Conservation (phyloP, 768 basidiomycete genomes). For the Tylopilus sp. region DNA sequence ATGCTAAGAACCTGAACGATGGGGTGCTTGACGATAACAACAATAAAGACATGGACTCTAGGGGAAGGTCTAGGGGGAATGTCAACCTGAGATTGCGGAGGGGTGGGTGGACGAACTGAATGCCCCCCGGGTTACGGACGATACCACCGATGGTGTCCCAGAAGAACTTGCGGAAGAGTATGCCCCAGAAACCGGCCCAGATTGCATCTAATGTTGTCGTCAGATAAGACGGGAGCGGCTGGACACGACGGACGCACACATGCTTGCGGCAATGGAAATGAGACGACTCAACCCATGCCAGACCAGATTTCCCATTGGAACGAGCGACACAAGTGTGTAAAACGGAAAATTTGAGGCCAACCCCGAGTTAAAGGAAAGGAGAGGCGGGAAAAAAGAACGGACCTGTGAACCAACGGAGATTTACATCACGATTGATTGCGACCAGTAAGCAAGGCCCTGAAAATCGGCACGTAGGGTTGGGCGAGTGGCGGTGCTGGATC, state of each 20-base stretch:
- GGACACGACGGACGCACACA: conserved; percentile 56
- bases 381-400: conserved; percentile 29
- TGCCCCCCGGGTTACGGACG: conserved; percentile 71
- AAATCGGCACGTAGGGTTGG: too few relatives aligned
- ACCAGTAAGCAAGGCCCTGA: neutral
- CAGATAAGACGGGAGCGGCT: conserved; percentile 5
- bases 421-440: too few relatives aligned
- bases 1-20: conserved; percentile 70
- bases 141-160: conserved; percentile 91
- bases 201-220: conserved; percentile 53
- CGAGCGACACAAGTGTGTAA: neutral
- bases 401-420: too few relatives aligned
- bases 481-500: neutral
- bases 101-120: conserved; percentile 54
- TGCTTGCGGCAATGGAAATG: conserved; percentile 62
- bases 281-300: conserved; percentile 78
- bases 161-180: conserved; percentile 91
- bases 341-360: conserved; percentile 13
- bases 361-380: neutral
- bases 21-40: conserved; percentile 74
- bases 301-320: conserved; percentile 70
- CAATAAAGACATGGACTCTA: conserved; percentile 59
- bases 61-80: conserved; percentile 50
- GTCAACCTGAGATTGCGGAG: neutral
- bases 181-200: conserved; percentile 78